Evolutionary conservation across 495 filamentous ascomycete genomes (phyloP).

Genomic region (Aspergillus ostianus): DNA sequence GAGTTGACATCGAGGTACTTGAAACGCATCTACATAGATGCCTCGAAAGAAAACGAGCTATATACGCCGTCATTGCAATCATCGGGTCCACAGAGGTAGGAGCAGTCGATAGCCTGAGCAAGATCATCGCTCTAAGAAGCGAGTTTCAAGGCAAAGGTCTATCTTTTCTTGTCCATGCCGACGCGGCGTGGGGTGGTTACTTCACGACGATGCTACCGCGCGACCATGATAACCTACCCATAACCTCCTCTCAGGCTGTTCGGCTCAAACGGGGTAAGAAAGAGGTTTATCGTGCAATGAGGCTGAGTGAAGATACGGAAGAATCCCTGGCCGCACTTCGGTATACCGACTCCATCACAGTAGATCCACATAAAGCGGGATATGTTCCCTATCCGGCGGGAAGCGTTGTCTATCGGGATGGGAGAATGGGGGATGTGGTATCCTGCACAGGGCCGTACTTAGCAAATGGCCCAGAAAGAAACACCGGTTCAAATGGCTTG

Average conservation of each 20-base stretch:
- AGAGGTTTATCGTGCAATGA: conserved; percentile 25
- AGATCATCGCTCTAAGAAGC: conserved; percentile 35
- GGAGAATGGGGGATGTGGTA: conserved; percentile 39
- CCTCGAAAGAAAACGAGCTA: conserved; percentile 27
- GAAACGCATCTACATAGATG: conserved; percentile 26
- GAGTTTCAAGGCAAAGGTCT: conserved; percentile 36
- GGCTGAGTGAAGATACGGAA: conserved; percentile 31
- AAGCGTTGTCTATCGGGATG: conserved; percentile 42
- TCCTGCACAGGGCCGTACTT: conserved; percentile 46
- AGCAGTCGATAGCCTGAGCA: conserved; percentile 34
- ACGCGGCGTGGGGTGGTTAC: conserved; percentile 52
- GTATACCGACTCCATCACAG: conserved; percentile 41
- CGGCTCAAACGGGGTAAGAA: background rate
- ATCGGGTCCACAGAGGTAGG: conserved; percentile 36
- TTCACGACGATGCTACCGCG: conserved; percentile 43
- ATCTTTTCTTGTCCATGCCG: conserved; percentile 41
- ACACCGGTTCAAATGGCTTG: conserved; percentile 43
- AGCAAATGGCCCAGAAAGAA: conserved; percentile 26
- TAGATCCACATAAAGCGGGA: conserved; percentile 48
- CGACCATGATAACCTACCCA: background rate
- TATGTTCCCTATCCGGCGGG: conserved; percentile 50
- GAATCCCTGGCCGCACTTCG: conserved; percentile 31
- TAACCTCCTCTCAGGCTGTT: background rate
- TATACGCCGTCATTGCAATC: conserved; percentile 28
- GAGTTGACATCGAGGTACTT: conserved; percentile 32